Evolutionary conservation across 495 filamentous ascomycete species (phyloP).

Genomic region (Podospora tetraspora): DNA sequence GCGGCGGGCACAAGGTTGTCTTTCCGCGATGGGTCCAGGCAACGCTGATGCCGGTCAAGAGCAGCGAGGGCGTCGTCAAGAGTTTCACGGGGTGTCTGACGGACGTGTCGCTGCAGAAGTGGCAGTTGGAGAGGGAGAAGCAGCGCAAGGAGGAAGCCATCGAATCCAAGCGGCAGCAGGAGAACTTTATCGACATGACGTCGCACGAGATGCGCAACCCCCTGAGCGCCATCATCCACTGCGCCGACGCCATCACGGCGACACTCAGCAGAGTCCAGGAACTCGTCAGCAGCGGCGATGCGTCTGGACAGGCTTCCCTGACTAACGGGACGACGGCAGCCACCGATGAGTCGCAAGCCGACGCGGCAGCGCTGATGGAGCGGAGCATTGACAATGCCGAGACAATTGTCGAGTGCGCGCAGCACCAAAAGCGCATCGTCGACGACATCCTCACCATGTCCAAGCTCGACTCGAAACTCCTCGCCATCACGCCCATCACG

Average conservation of each 20-base stretch:
- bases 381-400: constrained; percentile 63
- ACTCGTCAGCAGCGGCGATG: constrained; percentile 17
- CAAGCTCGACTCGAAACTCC: constrained; percentile 68
- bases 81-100: constrained; percentile 37
- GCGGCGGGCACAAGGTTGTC: constrained; percentile 24
- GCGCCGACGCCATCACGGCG: constrained; percentile 51
- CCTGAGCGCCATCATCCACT: constrained; percentile 65
- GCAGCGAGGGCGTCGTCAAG: constrained; percentile 27
- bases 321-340: neutral
- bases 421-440: constrained; percentile 75
- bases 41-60: constrained; percentile 33
- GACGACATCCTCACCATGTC: constrained; percentile 75
- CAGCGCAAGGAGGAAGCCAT: constrained; percentile 42
- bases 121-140: constrained; percentile 35
- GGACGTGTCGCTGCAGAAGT: constrained; percentile 36
- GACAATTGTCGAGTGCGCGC: constrained; percentile 68
- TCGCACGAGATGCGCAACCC: constrained; percentile 77
- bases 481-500: constrained; percentile 62
- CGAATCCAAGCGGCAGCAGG: constrained; percentile 45
- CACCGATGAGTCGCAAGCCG: constrained; percentile 13
- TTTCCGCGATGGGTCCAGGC: constrained; percentile 32
- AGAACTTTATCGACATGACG: constrained; percentile 75
- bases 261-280: constrained; percentile 29
- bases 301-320: neutral
- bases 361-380: constrained; percentile 37